These are phyloP conservation scores for Aspergillus ostianus DNA, from an alignment of 495 filamentous ascomycete species.

Conservation along the genomic window DNA sequence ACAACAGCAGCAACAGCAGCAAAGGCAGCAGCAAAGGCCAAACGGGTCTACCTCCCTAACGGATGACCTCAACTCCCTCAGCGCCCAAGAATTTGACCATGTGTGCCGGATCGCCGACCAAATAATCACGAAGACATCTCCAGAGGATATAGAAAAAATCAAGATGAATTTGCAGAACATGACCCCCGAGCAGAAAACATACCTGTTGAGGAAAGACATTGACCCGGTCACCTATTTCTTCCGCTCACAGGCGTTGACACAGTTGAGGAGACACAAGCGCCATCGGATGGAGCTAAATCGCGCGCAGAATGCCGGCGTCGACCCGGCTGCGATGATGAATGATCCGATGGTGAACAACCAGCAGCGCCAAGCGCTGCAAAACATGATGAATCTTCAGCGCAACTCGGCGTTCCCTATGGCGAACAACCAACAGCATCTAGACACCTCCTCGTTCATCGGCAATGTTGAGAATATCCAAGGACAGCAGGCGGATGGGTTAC, in stretches of 20 bases:
- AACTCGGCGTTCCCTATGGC: conserved; percentile 37
- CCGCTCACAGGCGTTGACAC: conserved; percentile 45
- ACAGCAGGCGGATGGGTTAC: conserved; percentile 61
- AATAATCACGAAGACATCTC: conserved; percentile 38
- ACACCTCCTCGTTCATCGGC: conserved; percentile 48
- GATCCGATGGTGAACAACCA: conserved; percentile 41
- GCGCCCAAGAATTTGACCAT: conserved; percentile 40
- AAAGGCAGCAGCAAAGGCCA: conserved; percentile 40
- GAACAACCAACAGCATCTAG: conserved; percentile 37
- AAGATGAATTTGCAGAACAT: conserved; percentile 42
- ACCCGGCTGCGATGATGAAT: conserved; percentile 36
- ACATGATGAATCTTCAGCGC: conserved; percentile 46
- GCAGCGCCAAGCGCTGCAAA: conserved; percentile 42
- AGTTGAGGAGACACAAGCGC: conserved; percentile 36
- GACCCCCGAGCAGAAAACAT: conserved; percentile 44
- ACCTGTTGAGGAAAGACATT: conserved; percentile 37
- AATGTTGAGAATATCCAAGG: conserved; percentile 56
- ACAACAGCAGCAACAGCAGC: conserved; percentile 43
- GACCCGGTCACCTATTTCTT: conserved; percentile 52
- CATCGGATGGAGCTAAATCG: conserved; percentile 35
- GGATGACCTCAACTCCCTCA: conserved; percentile 39
- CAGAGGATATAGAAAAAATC: conserved; percentile 46
- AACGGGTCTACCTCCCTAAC: conserved; percentile 26
- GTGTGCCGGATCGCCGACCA: conserved; percentile 43
- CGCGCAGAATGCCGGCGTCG: conserved; percentile 26